Base-by-base conservation (phyloP, 2,329 filamentous ascomycete genomes). In the Neurospora crassa region DNA sequence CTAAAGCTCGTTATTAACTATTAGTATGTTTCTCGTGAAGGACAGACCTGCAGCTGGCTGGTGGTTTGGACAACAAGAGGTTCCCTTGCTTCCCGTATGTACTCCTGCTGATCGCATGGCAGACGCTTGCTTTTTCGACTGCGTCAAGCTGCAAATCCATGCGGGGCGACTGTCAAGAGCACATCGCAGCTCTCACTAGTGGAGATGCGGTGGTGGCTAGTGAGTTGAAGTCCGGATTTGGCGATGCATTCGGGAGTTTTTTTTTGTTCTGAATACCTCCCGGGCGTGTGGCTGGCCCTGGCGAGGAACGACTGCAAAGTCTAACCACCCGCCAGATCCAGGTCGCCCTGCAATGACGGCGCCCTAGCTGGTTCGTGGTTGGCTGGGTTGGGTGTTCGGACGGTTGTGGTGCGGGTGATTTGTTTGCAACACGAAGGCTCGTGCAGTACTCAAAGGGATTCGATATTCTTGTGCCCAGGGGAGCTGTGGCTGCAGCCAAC, bases 401-500 rank as follows among this genome's bases (percentile, higher is more conserved):
- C 59, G 42, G 67, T 70, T 42, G 68, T 68, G 40, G 45, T 71
- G 69, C 40, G 34, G 67, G 18, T 53, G 70, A 63, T 68, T 42
- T 34, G n/a, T n/a, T 40, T 34, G 37, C 29, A 59, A 68, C 69
- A 40, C 69, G 69, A 72, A 73, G 53, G 40, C 45, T 70, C 69
- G 68, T 71, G 70, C 69, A 71, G 70, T 40, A 69, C 70, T 53
- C 69, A 72, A 43, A 72, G 70, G 40, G 69, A 59, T 67, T 63
- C 70, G 41, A 47, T 20, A 63, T 68, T 69, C 71, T 72, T 72
- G 69, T 71, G 73, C 72, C 59, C 70, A 69, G 43, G 68, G 67
- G 59, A 70, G 69, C 73, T 73, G 47, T 69, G 67, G 70, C 69
- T 67, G 71, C 34, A 53, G 53, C 37, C 72, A 69, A 59, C 45